Base-by-base conservation (phyloP, 2,329 filamentous ascomycete species). In the Aschersonia sp. region DNA sequence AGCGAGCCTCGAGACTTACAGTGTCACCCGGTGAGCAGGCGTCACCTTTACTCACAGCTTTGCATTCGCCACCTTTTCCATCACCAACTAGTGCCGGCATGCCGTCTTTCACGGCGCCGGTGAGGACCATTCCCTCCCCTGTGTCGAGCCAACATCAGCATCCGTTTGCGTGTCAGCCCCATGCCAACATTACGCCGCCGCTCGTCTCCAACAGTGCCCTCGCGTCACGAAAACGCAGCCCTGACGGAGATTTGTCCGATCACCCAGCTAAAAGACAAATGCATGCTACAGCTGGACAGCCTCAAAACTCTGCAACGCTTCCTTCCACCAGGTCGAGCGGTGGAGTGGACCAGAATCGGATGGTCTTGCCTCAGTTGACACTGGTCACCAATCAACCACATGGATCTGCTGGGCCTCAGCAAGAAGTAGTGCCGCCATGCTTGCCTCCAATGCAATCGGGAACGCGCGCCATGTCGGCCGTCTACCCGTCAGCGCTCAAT, bases 401-500 rank as follows among this genome's bases (percentile, higher is more conserved):
- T 49, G 58, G 65, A 7, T 50, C 59, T 20, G 55, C 71, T 10
- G 40, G 49, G 30, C 38, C 29, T 30, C 29, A 45, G 6, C 55
- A 59, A 47, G 52, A 52, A 40, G 50, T 61, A 48, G 67, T 80
- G 29, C 80, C 20, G 20, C 20, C 20, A 20, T 20, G 83, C 29
- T 68, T 85, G 7, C 80, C 82, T 10, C 75, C 82, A 2, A 63
- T 85, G 12, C 74, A 75, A 10, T 68, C 74, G 9, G 71, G 73
- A n/a, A 65, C 75, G 38, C 78, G 85, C 45, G 78, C 87, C 6
- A 89, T 94, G 82, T 75, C 84, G 5, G 79, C 84, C 20, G 82
- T 89, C 2, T 95, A 85, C 61, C 74, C 80, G 32, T 73, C 73
- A 9, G 66, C 70, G 9, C 68, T 79, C 1, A 58, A 61, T 49